These are phyloP conservation scores for Calocera cornea DNA, from an alignment of 768 basidiomycete species.

Conservation along the genomic window DNA sequence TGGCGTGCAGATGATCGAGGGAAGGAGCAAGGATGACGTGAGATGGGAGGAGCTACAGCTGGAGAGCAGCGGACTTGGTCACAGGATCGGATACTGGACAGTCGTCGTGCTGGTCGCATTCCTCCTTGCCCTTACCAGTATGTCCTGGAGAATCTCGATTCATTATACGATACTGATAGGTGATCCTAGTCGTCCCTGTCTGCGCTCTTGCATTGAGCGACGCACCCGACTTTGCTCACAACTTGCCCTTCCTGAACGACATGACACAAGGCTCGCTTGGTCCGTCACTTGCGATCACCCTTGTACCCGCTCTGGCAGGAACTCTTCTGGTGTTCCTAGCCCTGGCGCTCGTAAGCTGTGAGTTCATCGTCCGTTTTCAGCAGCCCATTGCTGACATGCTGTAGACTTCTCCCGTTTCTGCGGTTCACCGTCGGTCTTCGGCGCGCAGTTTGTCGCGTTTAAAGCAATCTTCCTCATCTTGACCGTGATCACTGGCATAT, in stretches of 20 bases:
- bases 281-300: slow-evolving; percentile 50
- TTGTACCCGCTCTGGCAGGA: slow-evolving; percentile 52
- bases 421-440: slow-evolving; percentile 50
- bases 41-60: slow-evolving; percentile 65
- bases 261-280: slow-evolving; percentile 24
- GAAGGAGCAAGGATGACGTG: slow-evolving; percentile 69
- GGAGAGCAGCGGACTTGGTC: slow-evolving; percentile 36
- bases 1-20: slow-evolving; percentile 57
- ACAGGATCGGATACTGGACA: slow-evolving; percentile 40
- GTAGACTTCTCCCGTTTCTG: slow-evolving; percentile 42
- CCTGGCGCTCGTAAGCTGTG: slow-evolving; percentile 42
- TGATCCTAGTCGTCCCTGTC: slow-evolving; percentile 51
- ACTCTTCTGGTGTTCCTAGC: slow-evolving; percentile 46
- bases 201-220: slow-evolving; percentile 50
- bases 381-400: slow-evolving; percentile 9
- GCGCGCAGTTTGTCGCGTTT: slow-evolving; percentile 45
- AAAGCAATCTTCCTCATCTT: slow-evolving; percentile 50
- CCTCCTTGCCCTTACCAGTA: slow-evolving; percentile 46
- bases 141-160: slow-evolving; percentile 23
- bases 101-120: slow-evolving; percentile 38
- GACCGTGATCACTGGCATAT: slow-evolving; percentile 39
- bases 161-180: slow-evolving; percentile 7
- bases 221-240: slow-evolving; percentile 63
- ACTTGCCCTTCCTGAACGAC: slow-evolving; percentile 48
- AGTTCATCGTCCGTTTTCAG: slow-evolving; percentile 19